Base-by-base conservation (phyloP, 805 yeast species). In the Candida takata region DNA sequence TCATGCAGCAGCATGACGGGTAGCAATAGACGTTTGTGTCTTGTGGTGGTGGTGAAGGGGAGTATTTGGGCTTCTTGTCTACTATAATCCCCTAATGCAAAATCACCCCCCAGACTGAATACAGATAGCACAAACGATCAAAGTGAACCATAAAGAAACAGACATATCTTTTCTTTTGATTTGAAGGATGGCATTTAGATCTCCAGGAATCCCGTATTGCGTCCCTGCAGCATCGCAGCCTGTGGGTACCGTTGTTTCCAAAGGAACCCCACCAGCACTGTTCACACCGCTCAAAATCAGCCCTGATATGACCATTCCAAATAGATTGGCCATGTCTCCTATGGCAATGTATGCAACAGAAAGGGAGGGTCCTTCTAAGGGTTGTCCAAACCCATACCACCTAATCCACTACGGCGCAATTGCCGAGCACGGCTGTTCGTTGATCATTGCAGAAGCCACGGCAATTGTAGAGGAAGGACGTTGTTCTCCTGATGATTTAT, bases 321-420 rank as follows among this genome's bases (percentile, higher is more conserved):
- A 77, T 51, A 58, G 82, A 41, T 50, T 74, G 20, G 76, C 76
- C 33, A 73, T 74, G 15, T 64, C 79, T 1, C 78, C 78, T 31
- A 70, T 73, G 77, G 69, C 77, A 48, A 67, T 61, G 33, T 73
- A 72, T 50, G 65, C 77, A 6, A 64, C 70, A 3, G 38, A 44
- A 4, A 34, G 25, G 16, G 19, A 27, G 4, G 54, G 55, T 14
- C 30, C 37, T 3, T 44, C 51, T 3, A 55, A 70, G 32, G 67
- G 67, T 3, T 50, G 54, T 12, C 61, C 65, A 0, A 73, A 70
- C 0, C 66, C 60, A 13, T 74, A 63, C 56, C 78, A 74, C 43
- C 41, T 62, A 14, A 60, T 63, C 7, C 77, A 74, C 44, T 70
- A 74, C 43, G 74, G 74, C 4, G 50, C 65, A 0, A 57, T 67